Percentiles rank a stretch among this genome's conserved stretches.
These are phyloP conservation scores for Gastrolobium bilobum DNA, from an alignment of 306 rosid genomes.

Conservation along the genomic window DNA sequence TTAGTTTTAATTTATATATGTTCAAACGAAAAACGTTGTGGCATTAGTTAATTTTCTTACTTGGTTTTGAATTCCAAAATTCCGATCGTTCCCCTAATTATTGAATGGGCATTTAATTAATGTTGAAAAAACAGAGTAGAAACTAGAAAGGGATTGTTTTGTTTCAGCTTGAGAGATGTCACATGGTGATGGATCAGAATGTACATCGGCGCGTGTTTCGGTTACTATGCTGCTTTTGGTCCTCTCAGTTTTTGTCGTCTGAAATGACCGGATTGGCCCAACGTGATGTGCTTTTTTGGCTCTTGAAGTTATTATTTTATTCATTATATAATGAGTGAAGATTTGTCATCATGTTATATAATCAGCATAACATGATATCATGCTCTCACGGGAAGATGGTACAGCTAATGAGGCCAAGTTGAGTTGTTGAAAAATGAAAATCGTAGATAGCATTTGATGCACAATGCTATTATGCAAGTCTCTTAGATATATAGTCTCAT, in stretches of 20 bases:
- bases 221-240: conserved; percentile 44
- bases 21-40: not conserved
- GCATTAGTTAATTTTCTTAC: not conserved
- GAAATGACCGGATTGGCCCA: conserved; percentile 40
- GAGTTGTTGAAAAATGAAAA: conserved; percentile 10
- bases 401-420: conserved; percentile 20
- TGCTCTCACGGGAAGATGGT: not conserved
- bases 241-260: conserved; percentile 39
- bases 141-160: not conserved
- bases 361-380: conserved; percentile 5
- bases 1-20: not conserved
- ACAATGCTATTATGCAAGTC: not conserved
- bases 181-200: conserved; percentile 55
- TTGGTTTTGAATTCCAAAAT: not conserved
- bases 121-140: not conserved
- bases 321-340: not conserved
- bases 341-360: conserved; percentile 7
- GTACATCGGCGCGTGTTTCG: conserved; percentile 57
- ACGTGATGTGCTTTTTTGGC: not conserved
- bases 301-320: not conserved
- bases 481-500: too few species aligned
- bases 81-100: conserved; percentile 1
- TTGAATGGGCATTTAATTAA: not conserved
- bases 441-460: not conserved
- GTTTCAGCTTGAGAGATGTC: conserved; percentile 43